phyloP scores from a whole-genome alignment of 2,329 filamentous ascomycete genomes.

The Fusarium pilosicola region DNA sequence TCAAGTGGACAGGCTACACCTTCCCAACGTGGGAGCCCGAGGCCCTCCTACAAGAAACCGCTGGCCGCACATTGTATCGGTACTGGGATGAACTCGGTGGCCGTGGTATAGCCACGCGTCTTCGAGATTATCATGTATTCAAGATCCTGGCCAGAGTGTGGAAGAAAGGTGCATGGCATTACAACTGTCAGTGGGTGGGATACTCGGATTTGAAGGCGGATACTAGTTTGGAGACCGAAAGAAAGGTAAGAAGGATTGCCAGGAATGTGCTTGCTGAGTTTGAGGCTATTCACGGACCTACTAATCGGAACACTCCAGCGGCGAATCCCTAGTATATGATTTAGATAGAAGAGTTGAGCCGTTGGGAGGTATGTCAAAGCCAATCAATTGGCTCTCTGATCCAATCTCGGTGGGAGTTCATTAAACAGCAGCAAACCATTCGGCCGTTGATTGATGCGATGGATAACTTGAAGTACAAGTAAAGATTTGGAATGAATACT shows the following conservation, averaged over 20 bases:
- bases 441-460: rapidly evolving
- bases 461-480: rapidly evolving
- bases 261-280: neutral
- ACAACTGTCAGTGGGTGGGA: neutral
- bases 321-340: rapidly evolving
- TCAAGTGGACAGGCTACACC: neutral
- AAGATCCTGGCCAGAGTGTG: neutral
- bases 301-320: rapidly evolving
- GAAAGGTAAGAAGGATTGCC: neutral
- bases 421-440: too few relatives aligned
- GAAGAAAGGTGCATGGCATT: neutral
- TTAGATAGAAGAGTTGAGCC: rapidly evolving
- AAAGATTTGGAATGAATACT: rapidly evolving
- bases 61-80: neutral
- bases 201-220: rapidly evolving
- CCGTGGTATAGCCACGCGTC: neutral
- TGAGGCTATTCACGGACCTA: rapidly evolving
- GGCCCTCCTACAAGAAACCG: neutral
- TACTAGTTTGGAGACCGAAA: neutral
- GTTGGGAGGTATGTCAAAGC: rapidly evolving
- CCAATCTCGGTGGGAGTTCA: too few relatives aligned
- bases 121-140: neutral
- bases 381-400: rapidly evolving
- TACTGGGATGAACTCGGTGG: neutral
- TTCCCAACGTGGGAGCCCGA: neutral